phyloP scores from a whole-genome alignment of 2,329 filamentous ascomycete species.

The Aspergillus unguis region DNA sequence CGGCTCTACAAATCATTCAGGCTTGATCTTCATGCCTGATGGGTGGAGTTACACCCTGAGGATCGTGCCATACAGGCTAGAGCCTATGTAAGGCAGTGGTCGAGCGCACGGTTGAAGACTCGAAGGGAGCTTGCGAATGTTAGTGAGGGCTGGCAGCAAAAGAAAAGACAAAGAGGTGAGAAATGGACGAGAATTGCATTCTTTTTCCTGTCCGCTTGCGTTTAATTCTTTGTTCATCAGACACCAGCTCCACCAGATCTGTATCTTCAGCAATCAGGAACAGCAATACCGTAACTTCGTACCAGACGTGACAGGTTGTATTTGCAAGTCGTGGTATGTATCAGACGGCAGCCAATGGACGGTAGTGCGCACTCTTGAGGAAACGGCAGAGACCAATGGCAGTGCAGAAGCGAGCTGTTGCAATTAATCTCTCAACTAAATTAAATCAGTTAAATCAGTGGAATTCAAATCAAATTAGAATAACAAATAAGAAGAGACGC shows the following conservation, averaged over 20 bases:
- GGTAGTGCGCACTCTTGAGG: too few relatives aligned
- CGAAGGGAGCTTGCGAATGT: not conserved
- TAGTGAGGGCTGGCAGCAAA: not conserved
- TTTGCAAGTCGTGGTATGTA: too few relatives aligned
- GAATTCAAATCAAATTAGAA: constrained; percentile 2
- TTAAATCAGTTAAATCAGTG: not conserved
- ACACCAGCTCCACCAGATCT: not conserved
- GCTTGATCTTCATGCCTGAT: constrained; percentile 7
- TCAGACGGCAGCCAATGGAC: too few relatives aligned
- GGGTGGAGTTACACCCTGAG: constrained; percentile 10
- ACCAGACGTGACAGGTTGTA: too few relatives aligned
- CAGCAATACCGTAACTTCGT: too few relatives aligned
- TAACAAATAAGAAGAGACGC: not conserved
- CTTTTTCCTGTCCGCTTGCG: not conserved
- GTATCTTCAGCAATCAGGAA: not conserved
- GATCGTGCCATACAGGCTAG: constrained; percentile 12
- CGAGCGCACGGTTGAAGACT: not conserved
- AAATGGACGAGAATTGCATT: constrained; percentile 6
- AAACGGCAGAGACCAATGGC: constrained; percentile 13
- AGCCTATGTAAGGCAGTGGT: not conserved
- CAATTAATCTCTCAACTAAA: constrained; percentile 6
- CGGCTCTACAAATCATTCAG: constrained; percentile 3
- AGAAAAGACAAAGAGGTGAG: not conserved
- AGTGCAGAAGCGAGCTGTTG: constrained; percentile 10
- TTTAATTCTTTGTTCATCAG: not conserved